Evolutionary conservation across 2,329 filamentous ascomycete genomes (phyloP).

Genomic region (Alternaria ethzedia): DNA sequence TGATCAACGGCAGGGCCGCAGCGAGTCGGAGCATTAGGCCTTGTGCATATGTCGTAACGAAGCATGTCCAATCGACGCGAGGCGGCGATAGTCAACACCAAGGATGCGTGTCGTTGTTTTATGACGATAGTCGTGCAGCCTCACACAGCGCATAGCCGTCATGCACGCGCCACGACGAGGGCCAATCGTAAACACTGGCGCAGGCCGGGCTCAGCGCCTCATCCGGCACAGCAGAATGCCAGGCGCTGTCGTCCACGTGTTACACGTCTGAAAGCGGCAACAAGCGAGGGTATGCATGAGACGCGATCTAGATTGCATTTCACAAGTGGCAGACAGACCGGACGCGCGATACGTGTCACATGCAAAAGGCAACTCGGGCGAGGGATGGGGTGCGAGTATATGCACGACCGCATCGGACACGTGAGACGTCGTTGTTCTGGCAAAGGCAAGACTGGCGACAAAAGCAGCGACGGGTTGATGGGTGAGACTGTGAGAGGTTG

Average conservation of each 20-base stretch:
- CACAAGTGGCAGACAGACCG: conserved; percentile 14
- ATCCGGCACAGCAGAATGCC: conserved; percentile 5
- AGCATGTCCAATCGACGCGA: not conserved
- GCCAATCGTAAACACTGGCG: conserved; percentile 9
- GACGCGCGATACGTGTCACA: conserved; percentile 29
- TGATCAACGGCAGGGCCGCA: not conserved
- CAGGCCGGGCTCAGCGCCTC: conserved; percentile 11
- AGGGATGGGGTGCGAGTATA: conserved; percentile 9
- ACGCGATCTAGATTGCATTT: conserved; percentile 20
- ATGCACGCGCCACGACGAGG: conserved; percentile 1
- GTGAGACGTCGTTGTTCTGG: not conserved
- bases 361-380: conserved; percentile 29
- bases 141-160: not conserved
- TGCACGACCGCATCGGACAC: not conserved
- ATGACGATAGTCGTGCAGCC: conserved; percentile 9
- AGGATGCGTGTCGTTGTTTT: not conserved
- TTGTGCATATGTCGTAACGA: conserved; percentile 3
- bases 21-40: conserved; percentile 3
- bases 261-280: conserved; percentile 16
- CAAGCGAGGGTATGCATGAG: conserved; percentile 19
- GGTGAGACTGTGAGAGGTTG: not conserved
- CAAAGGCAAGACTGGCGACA: not conserved
- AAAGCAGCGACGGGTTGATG: not conserved
- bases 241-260: conserved; percentile 29
- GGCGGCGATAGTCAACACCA: conserved; percentile 2